Conservation (phyloP, 1,284 basidiomycete genomes). For the Irpex sp. region DNA sequence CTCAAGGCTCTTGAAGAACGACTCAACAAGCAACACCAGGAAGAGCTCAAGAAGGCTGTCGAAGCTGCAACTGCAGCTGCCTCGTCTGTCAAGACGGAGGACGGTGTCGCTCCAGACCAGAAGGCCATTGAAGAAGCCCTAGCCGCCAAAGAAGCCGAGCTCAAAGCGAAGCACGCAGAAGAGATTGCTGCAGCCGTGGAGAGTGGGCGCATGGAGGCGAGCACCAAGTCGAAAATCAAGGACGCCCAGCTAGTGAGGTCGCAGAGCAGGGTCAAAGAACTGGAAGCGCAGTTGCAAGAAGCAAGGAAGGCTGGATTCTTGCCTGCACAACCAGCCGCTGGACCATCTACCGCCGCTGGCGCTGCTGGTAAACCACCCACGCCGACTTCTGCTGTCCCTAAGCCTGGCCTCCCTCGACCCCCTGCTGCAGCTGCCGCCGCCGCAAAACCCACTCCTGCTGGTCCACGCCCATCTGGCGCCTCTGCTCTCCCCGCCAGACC, state of each 20-base stretch:
- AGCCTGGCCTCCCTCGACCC: slow-evolving; percentile 2
- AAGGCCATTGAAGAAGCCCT: slow-evolving; percentile 49
- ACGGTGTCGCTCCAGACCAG: slow-evolving; percentile 32
- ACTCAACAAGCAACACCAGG: slow-evolving; percentile 48
- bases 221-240: slow-evolving; percentile 61
- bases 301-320: slow-evolving; percentile 47
- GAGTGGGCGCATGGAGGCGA: slow-evolving; percentile 58
- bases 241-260: slow-evolving; percentile 59
- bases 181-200: slow-evolving; percentile 65
- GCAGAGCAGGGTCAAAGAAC: slow-evolving; percentile 58
- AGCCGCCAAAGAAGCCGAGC: slow-evolving; percentile 42
- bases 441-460: slow-evolving; percentile 1
- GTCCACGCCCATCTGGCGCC: slow-evolving; percentile 1
- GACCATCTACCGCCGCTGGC: slow-evolving; percentile 2
- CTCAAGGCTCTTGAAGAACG: slow-evolving; percentile 50
- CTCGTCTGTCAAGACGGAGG: slow-evolving; percentile 20
- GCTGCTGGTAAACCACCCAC: slow-evolving; percentile 12
- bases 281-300: slow-evolving; percentile 58
- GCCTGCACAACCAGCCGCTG: slow-evolving; percentile 4
- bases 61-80: slow-evolving; percentile 35
- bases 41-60: slow-evolving; percentile 49
- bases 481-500: slow-evolving; percentile 15
- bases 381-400: slow-evolving; percentile 6
- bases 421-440: slow-evolving; percentile 16
- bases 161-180: slow-evolving; percentile 43